These are phyloP conservation scores for Meyerozyma sp. DNA, from an alignment of 1,139 yeast genomes.

Conservation along the genomic window DNA sequence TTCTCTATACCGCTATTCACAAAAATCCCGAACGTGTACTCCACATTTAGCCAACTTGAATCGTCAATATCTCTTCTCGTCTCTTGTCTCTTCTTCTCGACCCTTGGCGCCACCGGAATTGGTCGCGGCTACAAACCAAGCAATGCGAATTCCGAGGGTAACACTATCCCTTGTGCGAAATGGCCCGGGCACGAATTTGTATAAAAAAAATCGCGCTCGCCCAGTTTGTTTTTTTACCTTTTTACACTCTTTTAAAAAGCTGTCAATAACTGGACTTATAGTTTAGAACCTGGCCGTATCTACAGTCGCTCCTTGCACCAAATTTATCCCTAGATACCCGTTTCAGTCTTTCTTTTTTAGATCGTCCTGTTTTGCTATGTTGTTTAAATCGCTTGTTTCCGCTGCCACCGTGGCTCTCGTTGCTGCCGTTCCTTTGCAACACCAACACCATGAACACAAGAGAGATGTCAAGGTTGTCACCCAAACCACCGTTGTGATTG, in stretches of 20 bases:
- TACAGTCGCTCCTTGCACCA: constrained; percentile 1
- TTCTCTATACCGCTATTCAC: not conserved
- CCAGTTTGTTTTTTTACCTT: constrained; percentile 1
- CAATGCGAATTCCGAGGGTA: constrained; percentile 1
- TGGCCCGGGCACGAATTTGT: not conserved
- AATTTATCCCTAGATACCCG: constrained; percentile 1
- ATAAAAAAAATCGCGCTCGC: constrained; percentile 2
- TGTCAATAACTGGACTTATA: not conserved
- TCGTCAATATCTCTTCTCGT: not conserved
- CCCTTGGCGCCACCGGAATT: not conserved
- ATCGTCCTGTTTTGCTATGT: constrained; percentile 10
- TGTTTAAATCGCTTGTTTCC: constrained; percentile 19
- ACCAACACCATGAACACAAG: constrained; percentile 41
- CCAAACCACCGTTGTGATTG: constrained; percentile 17
- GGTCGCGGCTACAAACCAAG: not conserved
- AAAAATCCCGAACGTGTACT: not conserved
- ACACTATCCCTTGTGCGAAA: not conserved
- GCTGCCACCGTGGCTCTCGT: constrained; percentile 21
- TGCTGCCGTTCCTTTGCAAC: constrained; percentile 14
- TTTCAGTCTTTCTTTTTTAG: not conserved
- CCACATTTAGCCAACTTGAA: too few species aligned
- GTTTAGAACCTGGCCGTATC: not conserved
- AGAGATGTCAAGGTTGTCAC: constrained; percentile 41
- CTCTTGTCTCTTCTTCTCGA: not conserved
- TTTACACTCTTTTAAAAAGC: constrained; percentile 1